Evolutionary conservation across 495 filamentous ascomycete species (phyloP), one percentile per base, ranked within the genome.

Genomic region (Aspergillus affinis): DNA sequence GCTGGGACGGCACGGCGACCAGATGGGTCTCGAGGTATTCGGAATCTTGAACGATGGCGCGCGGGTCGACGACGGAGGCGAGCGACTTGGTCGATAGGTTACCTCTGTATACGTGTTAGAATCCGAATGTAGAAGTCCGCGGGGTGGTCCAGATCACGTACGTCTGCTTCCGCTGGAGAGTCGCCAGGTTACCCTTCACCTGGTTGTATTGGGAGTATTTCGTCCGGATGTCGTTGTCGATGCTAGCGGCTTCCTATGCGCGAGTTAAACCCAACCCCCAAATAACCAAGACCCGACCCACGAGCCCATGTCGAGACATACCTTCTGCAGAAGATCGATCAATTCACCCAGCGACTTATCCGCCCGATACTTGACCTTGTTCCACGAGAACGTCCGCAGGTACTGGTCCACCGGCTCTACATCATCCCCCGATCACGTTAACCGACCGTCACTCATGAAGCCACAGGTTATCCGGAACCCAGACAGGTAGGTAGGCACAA

Each of bases 1-100:
- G 77, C 62, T 82, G 82, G 18, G 81, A 84, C 2, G 94, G 94
- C 4, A 98, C 90, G 27, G 88, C 94, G 63, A 98, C 78, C 12
- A 98, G 85, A 68, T 97, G 93, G 19, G 93, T 97, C 75, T 97
- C 91, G 64, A 98, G 85, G 78, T 96, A 98, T 77, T 98, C 95
- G 48, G 92, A 96, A 69, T 95, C 84, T 68, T 89, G 90, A 57
- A 97, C 84, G 41, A 98, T 81, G 57, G 88, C 72, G 55, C 79
- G 79, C 19, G 93, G 91, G 66, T 90, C 82, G 65, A 98, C 87
- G 58, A 98, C 83, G 2, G 90, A 84, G n/a, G 89, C 84, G 65
- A 98, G 90, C 45, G 93, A 97, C 66, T 91, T 93, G 59, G 92
- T 96, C 29, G 93, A 84, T 50, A 98, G 90, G 74, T 97, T 98